Base-by-base conservation (phyloP, 1,284 basidiomycete species). In the Mycena sp. region DNA sequence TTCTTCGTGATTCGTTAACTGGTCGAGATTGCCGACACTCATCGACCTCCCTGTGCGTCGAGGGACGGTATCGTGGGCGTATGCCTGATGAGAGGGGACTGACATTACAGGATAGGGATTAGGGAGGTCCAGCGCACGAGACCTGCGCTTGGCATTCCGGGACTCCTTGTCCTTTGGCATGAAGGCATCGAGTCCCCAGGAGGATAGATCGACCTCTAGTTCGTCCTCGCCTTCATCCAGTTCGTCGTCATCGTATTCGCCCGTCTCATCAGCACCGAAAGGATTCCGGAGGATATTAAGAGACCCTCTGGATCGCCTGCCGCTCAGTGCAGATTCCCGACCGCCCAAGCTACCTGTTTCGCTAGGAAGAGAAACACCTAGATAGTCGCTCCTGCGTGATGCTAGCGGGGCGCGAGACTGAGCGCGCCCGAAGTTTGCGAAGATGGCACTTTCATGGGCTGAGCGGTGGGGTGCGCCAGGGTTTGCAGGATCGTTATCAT, bases 361-460 rank as follows among this genome's bases (percentile, higher is more conserved):
- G 65, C 83, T 87, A 14, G 89, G 88, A 28, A 90, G 78, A 26
- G 85, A 77, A 4, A 91, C 86, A 7, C 87, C 85, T n/a, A 92
- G 83, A 72, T 88, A 88, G 74, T 92, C 88, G 32, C 83, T 88
- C 70, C 79, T 83, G 40, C 85, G 83, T 35, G 80, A 73, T 10
- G 73, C 63, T 23, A 77, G 60, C 26, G 78, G 76, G 10, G 81
- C 80, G 60, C 78, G 79, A 63, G 79, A 78, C 68, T 78, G 76
- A 69, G 83, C 83, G 49, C 86, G 83, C 23, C 90, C 86, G 48
- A 92, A 78, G 71, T 89, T 89, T 21, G 89, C 82, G 70, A 94
- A 94, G 63, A 94, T 91, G 50, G 92, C 92, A 68, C 91, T 93
- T 63, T 94, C 91, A 45, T 93, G 85, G 2, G 92, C 92, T 59